Evolutionary conservation across 345 rosid species (phyloP).

Genomic region (Populus nigra): DNA sequence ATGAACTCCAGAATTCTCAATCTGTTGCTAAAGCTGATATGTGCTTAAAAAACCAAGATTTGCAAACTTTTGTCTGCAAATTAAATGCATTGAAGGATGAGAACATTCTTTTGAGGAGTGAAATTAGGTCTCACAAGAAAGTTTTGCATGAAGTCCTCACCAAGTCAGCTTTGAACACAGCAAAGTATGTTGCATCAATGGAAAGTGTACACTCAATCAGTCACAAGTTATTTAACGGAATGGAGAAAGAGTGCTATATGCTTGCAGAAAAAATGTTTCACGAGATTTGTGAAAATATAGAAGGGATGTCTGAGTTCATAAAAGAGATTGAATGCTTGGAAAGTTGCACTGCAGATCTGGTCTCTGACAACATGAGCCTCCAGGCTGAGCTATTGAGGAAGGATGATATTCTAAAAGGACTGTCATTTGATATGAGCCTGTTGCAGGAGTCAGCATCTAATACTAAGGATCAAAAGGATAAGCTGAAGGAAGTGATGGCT

Average conservation of each 20-base stretch:
- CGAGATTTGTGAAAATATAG: slow-evolving; percentile 46
- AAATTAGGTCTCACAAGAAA: slow-evolving; percentile 28
- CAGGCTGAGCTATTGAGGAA: slow-evolving; percentile 70
- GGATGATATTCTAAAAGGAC: slow-evolving; percentile 73
- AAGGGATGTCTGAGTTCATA: slow-evolving; percentile 42
- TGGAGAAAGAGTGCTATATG: slow-evolving; percentile 31
- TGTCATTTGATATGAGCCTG: slow-evolving; percentile 78
- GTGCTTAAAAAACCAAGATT: slow-evolving; percentile 38
- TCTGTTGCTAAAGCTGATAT: slow-evolving; percentile 43
- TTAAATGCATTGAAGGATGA: slow-evolving; percentile 41
- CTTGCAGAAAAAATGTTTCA: slow-evolving; percentile 44
- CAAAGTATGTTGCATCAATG: slow-evolving; percentile 33
- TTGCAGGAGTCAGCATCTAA: slow-evolving; percentile 89
- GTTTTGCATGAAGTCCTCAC: slow-evolving; percentile 29
- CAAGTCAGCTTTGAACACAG: slow-evolving; percentile 33
- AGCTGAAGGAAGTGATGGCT: slow-evolving; percentile 61
- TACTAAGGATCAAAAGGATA: slow-evolving; percentile 74
- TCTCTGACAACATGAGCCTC: slow-evolving; percentile 53
- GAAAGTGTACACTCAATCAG: slow-evolving; percentile 21
- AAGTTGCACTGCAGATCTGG: slow-evolving; percentile 44
- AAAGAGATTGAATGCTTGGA: slow-evolving; percentile 55
- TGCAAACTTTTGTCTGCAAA: slow-evolving; percentile 35
- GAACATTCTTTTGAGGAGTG: slow-evolving; percentile 35
- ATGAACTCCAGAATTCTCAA: slow-evolving; percentile 45
- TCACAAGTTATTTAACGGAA: slow-evolving; percentile 19